phyloP scores from a whole-genome alignment of 2,329 filamentous ascomycete genomes.

The Seiridium cupressi region DNA sequence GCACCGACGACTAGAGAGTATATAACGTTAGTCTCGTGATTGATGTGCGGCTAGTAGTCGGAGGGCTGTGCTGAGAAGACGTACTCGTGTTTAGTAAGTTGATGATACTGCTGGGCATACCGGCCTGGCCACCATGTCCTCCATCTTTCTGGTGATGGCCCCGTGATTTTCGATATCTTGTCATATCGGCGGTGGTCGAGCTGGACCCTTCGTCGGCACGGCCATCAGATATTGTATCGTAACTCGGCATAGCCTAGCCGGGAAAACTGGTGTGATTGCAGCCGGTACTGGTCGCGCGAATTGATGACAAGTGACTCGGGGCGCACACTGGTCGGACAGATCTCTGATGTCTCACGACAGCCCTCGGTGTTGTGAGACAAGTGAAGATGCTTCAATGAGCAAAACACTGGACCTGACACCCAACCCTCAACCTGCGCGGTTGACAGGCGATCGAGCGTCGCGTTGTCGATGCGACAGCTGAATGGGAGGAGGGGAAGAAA shows the following conservation, averaged over 20 bases:
- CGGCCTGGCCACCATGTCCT: slow-evolving; percentile 70
- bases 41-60: not conserved
- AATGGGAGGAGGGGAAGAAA: no score
- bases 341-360: not conserved
- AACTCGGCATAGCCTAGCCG: slow-evolving; percentile 48
- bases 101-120: slow-evolving; percentile 87
- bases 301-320: not conserved
- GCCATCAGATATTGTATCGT: slow-evolving; percentile 51
- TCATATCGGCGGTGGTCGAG: slow-evolving; percentile 42
- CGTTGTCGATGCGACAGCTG: no score
- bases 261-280: not conserved
- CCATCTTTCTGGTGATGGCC: slow-evolving; percentile 66
- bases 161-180: slow-evolving; percentile 54
- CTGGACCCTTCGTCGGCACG: slow-evolving; percentile 35
- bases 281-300: not conserved
- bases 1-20: slow-evolving; percentile 76
- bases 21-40: slow-evolving; percentile 13
- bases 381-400: not conserved
- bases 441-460: no score
- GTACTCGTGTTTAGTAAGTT: slow-evolving; percentile 95
- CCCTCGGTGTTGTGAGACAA: not conserved
- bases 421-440: no score
- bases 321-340: not conserved
- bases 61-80: slow-evolving; percentile 19
- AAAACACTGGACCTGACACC: not conserved